Evolutionary conservation across 2,329 filamentous ascomycete genomes (phyloP), one percentile per base, ranked within the genome.

Genomic region (Colletotrichum sp.): DNA sequence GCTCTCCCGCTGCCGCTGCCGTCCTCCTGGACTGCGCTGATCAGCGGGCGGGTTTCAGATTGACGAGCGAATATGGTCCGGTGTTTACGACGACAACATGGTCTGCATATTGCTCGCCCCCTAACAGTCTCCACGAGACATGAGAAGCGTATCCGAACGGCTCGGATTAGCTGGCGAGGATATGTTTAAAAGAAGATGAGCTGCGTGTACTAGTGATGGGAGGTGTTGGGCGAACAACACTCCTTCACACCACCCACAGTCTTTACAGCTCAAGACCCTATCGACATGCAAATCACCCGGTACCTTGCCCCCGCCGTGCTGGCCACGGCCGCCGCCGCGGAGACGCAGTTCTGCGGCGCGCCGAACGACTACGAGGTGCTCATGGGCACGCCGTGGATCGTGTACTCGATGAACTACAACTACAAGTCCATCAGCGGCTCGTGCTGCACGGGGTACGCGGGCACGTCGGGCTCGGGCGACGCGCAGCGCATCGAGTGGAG

Each of bases 381-480:
- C 30, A 79, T 80, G 13, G 81, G 82, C 66, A 86, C 85, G 1
- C 85, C 85, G 10, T 87, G 85, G 85, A 87, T 88, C 57, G 85
- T 87, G 18, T 87, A 82, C 79, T 86, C 85, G 77, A 88, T 87
- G 85, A 85, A 86, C 72, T 87, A 87, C 81, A 86, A 85, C 78
- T 82, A 84, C 66, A 79, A 82, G 34, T 77, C 81, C 64, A 86
- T 86, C 52, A 80, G 81, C 9, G 86, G 86, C 9, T 84, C 81
- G 18, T 83, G 83, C 52, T 87, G 86, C 80, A 87, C 86, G 1
- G 81, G 81, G 62, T 87, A 85, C 77, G 81, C 82, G 21, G 79
- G 80, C 39, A 80, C 83, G 15, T 79, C 80, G n/a, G 84, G 84
- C 8, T 80, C 80, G 21, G 81, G 83, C 68, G 79, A 83, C 44